Evolutionary conservation across 208 protist species (phyloP).

Genomic region (Giardia duodenalis): DNA sequence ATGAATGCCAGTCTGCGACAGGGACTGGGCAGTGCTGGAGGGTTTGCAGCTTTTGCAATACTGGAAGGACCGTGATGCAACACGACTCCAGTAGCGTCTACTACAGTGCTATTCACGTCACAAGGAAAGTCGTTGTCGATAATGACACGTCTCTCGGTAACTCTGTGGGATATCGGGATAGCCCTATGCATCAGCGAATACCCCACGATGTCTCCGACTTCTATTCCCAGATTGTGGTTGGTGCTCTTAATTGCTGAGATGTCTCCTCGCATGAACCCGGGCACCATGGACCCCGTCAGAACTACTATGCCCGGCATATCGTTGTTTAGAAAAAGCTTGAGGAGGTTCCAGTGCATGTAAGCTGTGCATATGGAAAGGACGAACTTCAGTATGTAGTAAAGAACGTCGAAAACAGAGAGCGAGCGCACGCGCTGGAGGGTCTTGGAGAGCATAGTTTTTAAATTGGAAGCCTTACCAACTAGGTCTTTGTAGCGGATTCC

Average conservation of each 20-base stretch:
- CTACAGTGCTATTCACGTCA: background rate
- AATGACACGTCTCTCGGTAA: background rate
- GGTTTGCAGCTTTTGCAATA: background rate
- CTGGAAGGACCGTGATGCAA: background rate
- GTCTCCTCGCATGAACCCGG: slow-evolving; percentile 17
- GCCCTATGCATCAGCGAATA: background rate
- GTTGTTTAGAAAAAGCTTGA: slow-evolving; percentile 2
- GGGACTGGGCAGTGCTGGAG: no score
- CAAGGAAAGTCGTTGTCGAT: background rate
- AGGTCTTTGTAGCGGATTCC: no score
- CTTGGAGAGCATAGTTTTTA: background rate
- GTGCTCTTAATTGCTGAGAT: background rate
- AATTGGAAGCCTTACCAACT: no score
- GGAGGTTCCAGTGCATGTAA: background rate
- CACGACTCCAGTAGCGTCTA: background rate
- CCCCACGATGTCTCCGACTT: background rate
- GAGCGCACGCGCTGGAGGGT: background rate
- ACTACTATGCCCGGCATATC: slow-evolving; percentile 20
- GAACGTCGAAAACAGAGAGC: background rate
- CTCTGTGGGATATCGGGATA: slow-evolving; percentile 8
- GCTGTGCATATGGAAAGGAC: background rate
- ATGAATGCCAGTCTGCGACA: background rate
- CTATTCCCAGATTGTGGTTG: background rate
- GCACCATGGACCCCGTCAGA: slow-evolving; percentile 22
- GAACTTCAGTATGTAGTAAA: background rate